Percentiles rank a stretch among this genome's conserved stretches.
Conservation (phyloP, 1,284 basidiomycete genomes). For the Vanrija humicola region DNA sequence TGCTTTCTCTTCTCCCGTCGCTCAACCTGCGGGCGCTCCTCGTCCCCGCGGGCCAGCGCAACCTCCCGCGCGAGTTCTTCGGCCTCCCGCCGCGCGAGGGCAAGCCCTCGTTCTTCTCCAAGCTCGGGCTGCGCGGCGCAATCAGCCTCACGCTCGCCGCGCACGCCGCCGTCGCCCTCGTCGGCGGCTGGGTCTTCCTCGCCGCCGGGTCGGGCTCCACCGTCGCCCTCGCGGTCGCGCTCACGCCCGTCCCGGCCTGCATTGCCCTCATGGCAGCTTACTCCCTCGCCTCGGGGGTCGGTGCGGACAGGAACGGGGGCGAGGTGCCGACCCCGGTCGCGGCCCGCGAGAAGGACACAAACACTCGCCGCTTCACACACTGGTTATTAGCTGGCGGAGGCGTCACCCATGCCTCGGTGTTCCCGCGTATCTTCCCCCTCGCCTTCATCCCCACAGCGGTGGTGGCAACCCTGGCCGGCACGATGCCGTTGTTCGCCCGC, state of each 20-base stretch:
- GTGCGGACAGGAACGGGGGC: too few species aligned
- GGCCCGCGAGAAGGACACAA: too few species aligned
- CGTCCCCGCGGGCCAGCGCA: conserved; percentile 18
- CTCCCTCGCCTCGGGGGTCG: too few species aligned
- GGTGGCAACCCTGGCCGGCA: conserved; percentile 9
- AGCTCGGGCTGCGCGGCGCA: conserved; percentile 17
- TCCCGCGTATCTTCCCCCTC: conserved; percentile 24
- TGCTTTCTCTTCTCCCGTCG: conserved; percentile 17
- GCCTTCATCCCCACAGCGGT: conserved; percentile 9
- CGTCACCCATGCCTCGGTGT: conserved; percentile 27
- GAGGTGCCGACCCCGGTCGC: too few species aligned
- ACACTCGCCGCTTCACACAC: too few species aligned
- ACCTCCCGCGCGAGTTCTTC: conserved; percentile 41
- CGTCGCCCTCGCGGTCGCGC: not conserved
- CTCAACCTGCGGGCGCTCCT: conserved; percentile 8
- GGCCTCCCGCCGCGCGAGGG: conserved; percentile 29
- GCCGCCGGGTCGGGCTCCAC: not conserved
- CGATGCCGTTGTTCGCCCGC: not conserved
- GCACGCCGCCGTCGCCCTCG: conserved; percentile 9
- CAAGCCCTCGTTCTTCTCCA: conserved; percentile 5
- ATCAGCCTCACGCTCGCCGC: conserved; percentile 14
- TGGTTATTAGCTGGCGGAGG: conserved; percentile 13
- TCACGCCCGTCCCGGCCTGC: conserved; percentile 8
- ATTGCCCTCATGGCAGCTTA: not conserved
- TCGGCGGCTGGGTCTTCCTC: conserved; percentile 19